These are phyloP conservation scores for Acer saccharum DNA, from an alignment of 345 rosid genomes.

Conservation along the genomic window DNA sequence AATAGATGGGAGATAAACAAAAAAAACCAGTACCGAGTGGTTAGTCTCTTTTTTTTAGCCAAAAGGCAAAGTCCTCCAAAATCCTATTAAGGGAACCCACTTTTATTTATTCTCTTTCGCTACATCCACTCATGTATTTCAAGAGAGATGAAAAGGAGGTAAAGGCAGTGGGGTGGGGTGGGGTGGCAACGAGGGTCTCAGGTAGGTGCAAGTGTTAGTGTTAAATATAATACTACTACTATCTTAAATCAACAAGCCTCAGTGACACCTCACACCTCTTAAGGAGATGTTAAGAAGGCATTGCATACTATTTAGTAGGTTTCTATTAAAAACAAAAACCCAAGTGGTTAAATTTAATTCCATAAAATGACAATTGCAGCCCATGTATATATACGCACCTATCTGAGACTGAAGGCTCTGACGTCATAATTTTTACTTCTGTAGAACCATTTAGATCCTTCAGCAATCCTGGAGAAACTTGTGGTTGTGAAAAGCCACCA, in stretches of 20 bases:
- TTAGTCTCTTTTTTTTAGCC: not conserved
- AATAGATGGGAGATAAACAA: not conserved
- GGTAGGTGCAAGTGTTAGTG: not conserved
- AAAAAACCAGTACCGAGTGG: not conserved
- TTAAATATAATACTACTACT: not conserved
- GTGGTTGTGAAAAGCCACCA: conserved; percentile 38
- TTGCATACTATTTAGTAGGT: not conserved
- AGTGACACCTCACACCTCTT: not conserved
- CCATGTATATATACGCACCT: conserved; percentile 34
- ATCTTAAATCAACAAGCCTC: not conserved
- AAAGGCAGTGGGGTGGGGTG: not conserved
- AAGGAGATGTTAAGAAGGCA: not conserved
- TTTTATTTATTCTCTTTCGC: not conserved
- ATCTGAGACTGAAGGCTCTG: conserved; percentile 45
- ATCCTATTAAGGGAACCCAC: not conserved
- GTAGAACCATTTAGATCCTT: conserved; percentile 35
- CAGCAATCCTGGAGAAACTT: conserved; percentile 38
- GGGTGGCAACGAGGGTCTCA: not conserved
- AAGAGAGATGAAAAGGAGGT: not conserved
- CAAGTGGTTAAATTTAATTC: conserved; percentile 1
- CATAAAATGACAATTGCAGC: conserved; percentile 7
- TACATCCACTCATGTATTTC: not conserved
- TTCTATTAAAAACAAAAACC: not conserved
- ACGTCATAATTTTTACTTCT: conserved; percentile 21
- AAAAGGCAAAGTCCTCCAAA: not conserved